Percentiles rank a stretch among this genome's conserved stretches.
These are phyloP conservation scores for Mayamaea pseudoterrestris DNA, from an alignment of 108 stramenopile species.

Conservation along the genomic window DNA sequence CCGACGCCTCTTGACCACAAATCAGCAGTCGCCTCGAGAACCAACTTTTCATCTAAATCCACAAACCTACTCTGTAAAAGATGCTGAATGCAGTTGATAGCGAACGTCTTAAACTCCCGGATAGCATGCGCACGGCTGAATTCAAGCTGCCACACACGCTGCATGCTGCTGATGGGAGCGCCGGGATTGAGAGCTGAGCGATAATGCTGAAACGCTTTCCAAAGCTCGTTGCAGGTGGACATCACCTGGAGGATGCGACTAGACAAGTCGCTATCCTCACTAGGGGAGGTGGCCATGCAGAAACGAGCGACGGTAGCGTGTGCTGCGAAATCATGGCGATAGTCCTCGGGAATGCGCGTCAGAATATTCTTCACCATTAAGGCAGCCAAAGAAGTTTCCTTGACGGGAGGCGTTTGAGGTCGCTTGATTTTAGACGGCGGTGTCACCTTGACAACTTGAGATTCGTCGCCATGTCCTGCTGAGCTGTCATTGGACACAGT, in stretches of 20 bases:
- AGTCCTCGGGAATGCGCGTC: background rate
- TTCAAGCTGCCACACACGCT: slow-evolving; percentile 16
- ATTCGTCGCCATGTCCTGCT: background rate
- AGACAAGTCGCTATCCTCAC: slow-evolving; percentile 9
- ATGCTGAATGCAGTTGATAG: slow-evolving; percentile 37
- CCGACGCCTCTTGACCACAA: too few relatives aligned
- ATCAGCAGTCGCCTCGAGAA: too few relatives aligned
- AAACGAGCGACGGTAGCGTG: slow-evolving; percentile 30
- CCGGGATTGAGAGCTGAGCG: slow-evolving; percentile 34
- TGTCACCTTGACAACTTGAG: background rate
- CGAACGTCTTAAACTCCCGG: slow-evolving; percentile 42
- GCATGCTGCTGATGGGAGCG: slow-evolving; percentile 7
- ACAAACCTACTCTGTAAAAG: too few relatives aligned
- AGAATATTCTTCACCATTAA: background rate
- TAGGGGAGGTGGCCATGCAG: slow-evolving; percentile 50
- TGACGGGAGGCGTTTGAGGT: background rate
- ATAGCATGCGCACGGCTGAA: slow-evolving; percentile 16
- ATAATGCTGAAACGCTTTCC: slow-evolving; percentile 34
- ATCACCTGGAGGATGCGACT: slow-evolving; percentile 30
- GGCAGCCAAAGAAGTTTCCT: background rate
- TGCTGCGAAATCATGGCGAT: slow-evolving; percentile 6
- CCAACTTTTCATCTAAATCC: too few relatives aligned
- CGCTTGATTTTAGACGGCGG: too few relatives aligned
- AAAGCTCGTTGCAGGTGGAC: slow-evolving; percentile 17
- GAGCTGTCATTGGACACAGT: background rate